phyloP scores from a whole-genome alignment of 169 alveolate species.

The Plasmodium berghei region DNA sequence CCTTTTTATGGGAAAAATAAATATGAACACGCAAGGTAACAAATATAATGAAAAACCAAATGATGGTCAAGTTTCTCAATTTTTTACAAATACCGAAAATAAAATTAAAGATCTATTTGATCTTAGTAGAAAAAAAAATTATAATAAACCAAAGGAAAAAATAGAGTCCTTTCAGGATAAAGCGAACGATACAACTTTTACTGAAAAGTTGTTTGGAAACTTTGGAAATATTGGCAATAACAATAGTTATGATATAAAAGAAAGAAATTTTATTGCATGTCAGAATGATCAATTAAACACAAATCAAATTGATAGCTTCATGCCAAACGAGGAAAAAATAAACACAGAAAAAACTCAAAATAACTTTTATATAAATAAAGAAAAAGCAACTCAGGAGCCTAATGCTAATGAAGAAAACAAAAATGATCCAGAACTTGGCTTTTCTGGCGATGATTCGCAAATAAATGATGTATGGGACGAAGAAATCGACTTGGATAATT shows the following conservation, averaged over 20 bases:
- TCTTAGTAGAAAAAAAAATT: conserved; percentile 19
- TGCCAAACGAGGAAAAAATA: not conserved
- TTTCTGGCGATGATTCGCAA: conserved; percentile 61
- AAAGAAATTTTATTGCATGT: not conserved
- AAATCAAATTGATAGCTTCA: not conserved
- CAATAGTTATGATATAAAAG: not conserved
- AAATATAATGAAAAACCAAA: conserved; percentile 4
- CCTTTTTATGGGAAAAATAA: conserved; percentile 57
- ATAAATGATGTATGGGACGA: conserved; percentile 70
- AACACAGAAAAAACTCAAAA: not conserved
- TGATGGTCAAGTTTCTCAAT: conserved; percentile 23
- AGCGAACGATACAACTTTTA: not conserved
- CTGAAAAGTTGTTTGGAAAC: conserved; percentile 11
- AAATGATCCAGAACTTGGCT: conserved; percentile 19
- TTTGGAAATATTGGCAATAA: not conserved
- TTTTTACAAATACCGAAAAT: conserved; percentile 34
- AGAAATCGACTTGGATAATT: conserved; percentile 52
- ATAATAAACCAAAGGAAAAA: conserved; percentile 19
- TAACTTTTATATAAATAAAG: not conserved
- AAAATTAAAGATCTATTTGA: conserved; percentile 36
- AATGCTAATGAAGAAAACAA: not conserved
- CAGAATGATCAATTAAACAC: not conserved
- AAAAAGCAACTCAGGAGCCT: not conserved
- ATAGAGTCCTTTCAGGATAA: not conserved
- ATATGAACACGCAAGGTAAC: conserved; percentile 16